These are phyloP conservation scores for Scenedesmus sp. DNA, from an alignment of 163 green algal species.

Conservation along the genomic window DNA sequence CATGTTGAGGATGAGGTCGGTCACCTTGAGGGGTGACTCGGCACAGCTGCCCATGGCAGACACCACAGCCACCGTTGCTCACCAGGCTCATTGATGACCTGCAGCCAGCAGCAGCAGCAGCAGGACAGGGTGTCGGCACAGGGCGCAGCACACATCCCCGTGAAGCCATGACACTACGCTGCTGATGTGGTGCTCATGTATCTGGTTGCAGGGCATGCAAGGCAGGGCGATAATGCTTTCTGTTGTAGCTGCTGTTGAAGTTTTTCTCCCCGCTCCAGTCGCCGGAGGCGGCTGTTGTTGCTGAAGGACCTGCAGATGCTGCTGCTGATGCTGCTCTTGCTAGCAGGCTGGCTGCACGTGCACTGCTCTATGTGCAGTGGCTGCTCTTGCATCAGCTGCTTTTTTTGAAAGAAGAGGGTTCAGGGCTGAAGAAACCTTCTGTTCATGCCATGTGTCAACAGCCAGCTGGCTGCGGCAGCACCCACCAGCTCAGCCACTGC, in stretches of 20 bases:
- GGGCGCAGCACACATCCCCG: background rate
- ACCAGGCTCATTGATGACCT: conserved; percentile 55
- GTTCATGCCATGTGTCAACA: background rate
- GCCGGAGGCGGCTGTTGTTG: background rate
- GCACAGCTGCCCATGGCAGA: conserved; percentile 91
- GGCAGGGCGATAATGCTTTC: no score
- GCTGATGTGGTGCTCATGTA: background rate
- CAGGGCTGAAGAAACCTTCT: background rate
- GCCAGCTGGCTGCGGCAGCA: background rate
- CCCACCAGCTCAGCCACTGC: conserved; percentile 83
- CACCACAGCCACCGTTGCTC: conserved; percentile 70
- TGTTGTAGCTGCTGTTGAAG: no score
- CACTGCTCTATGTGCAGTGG: no score
- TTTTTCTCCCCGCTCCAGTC: no score
- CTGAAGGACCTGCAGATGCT: no score
- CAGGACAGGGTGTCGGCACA: background rate
- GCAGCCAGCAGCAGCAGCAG: background rate
- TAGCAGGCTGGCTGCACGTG: background rate
- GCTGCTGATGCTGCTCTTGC: no score
- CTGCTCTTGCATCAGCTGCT: background rate
- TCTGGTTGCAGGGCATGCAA: background rate
- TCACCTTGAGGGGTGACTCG: conserved; percentile 92
- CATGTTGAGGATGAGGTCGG: conserved; percentile 96
- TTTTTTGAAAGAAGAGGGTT: no score
- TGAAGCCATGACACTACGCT: background rate